Conservation (phyloP, 2,329 filamentous ascomycete genomes). For the Fusarium bactridioides region DNA sequence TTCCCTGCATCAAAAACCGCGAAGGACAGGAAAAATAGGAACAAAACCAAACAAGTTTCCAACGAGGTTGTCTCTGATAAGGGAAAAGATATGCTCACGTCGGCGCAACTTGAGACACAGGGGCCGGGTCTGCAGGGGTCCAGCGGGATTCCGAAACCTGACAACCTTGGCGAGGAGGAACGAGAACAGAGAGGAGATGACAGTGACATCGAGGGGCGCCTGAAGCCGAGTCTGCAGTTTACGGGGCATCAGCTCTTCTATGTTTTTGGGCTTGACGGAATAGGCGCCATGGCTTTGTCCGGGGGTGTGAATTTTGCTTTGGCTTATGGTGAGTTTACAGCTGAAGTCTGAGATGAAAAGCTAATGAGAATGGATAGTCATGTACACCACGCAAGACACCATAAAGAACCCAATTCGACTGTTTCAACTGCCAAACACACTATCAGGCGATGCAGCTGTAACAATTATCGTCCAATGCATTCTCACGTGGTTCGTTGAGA, state of each 20-base stretch:
- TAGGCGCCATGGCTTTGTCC: conserved; percentile 57
- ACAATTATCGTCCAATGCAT: conserved; percentile 61
- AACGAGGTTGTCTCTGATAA: not conserved
- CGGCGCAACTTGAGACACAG: conserved; percentile 35
- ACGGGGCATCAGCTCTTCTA: conserved; percentile 58
- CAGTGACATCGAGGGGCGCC: conserved; percentile 22
- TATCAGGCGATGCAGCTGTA: conserved; percentile 57
- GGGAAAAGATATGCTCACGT: conserved; percentile 20
- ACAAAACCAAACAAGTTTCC: not conserved
- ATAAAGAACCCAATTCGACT: conserved; percentile 52
- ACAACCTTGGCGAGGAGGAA: conserved; percentile 18
- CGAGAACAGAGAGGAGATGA: conserved; percentile 2
- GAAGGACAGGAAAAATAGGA: not conserved
- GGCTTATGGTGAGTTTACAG: conserved; percentile 53
- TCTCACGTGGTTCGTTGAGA: conserved; percentile 61
- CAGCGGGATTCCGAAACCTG: conserved; percentile 9
- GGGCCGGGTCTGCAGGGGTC: conserved; percentile 21
- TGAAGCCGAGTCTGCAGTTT: conserved; percentile 51
- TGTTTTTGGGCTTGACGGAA: conserved; percentile 56
- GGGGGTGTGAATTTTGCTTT: conserved; percentile 62
- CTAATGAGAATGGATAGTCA: conserved; percentile 46
- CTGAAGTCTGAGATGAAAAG: not conserved
- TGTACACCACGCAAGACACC: conserved; percentile 54
- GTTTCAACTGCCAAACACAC: conserved; percentile 59
- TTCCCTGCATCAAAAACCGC: not conserved